These are phyloP conservation scores for Bipolaris zeicola DNA, from an alignment of 2,329 filamentous ascomycete species.

Conservation along the genomic window DNA sequence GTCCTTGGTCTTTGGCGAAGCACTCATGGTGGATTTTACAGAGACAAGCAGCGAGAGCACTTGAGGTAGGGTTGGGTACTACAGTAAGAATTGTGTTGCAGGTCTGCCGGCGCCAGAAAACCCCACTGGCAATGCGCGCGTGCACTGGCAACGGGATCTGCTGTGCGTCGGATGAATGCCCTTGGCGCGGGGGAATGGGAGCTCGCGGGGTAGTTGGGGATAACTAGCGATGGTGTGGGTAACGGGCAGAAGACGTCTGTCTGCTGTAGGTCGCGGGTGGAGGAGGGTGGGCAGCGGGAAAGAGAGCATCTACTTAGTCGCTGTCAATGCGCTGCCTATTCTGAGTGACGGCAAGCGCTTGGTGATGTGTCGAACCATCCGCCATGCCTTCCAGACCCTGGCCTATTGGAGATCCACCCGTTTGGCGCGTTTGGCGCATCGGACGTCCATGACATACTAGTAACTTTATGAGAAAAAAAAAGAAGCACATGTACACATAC, in stretches of 20 bases:
- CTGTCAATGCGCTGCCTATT: constrained; percentile 17
- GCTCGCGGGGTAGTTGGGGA: constrained; percentile 18
- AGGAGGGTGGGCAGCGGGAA: neutral
- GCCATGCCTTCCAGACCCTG: constrained; percentile 17
- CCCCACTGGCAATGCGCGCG: constrained; percentile 32
- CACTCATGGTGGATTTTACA: constrained; percentile 39
- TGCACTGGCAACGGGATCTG: constrained; percentile 33
- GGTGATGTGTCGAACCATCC: constrained; percentile 25
- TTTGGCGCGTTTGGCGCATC: constrained; percentile 8
- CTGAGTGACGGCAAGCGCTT: constrained; percentile 29
- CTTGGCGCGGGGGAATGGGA: constrained; percentile 40
- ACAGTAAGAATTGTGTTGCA: constrained; percentile 23
- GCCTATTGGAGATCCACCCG: constrained; percentile 8
- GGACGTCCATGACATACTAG: neutral
- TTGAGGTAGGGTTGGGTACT: constrained; percentile 25
- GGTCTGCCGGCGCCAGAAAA: constrained; percentile 15
- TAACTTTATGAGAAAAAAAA: neutral
- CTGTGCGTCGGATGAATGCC: constrained; percentile 28
- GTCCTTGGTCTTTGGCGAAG: constrained; percentile 39
- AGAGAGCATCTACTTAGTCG: neutral
- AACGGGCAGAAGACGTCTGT: neutral
- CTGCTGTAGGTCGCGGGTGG: neutral
- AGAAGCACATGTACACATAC: too few species aligned
- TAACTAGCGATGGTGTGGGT: constrained; percentile 2
- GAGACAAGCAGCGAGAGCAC: constrained; percentile 25